A percentile compares a stretch with the other conserved stretches of the same genome.
These are phyloP conservation scores for Phytophthora citricola DNA, from an alignment of 352 stramenopile genomes.

Conservation along the genomic window DNA sequence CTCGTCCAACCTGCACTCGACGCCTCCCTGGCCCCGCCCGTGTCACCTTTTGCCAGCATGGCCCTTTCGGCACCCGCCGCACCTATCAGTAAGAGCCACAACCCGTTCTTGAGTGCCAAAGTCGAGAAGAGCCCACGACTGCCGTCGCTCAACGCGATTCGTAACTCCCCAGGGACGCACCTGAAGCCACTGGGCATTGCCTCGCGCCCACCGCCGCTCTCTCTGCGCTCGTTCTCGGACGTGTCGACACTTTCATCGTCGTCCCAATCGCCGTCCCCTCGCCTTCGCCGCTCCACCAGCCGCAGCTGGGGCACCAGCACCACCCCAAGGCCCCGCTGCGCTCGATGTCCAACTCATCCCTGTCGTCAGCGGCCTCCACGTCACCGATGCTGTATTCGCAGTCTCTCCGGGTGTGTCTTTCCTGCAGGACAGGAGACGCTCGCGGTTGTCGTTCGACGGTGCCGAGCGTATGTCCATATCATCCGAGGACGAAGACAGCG, in stretches of 20 bases:
- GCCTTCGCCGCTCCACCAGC: slow-evolving; percentile 43
- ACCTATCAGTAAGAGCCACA: slow-evolving; percentile 54
- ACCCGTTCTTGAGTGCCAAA: slow-evolving; percentile 64
- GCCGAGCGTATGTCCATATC: slow-evolving; percentile 65
- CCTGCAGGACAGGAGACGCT: slow-evolving; percentile 56
- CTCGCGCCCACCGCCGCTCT: slow-evolving; percentile 57
- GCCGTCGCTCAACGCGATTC: slow-evolving; percentile 75
- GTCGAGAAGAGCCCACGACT: slow-evolving; percentile 73
- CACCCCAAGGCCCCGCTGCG: slow-evolving; percentile 29
- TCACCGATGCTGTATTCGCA: slow-evolving; percentile 66
- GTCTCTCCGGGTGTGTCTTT: slow-evolving; percentile 70
- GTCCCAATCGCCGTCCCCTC: slow-evolving; percentile 47
- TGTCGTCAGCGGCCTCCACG: slow-evolving; percentile 41
- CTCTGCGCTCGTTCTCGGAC: slow-evolving; percentile 64
- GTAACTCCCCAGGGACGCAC: slow-evolving; percentile 62
- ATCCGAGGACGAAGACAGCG: slow-evolving; percentile 75
- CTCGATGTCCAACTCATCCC: slow-evolving; percentile 50
- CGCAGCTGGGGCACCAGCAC: slow-evolving; percentile 36
- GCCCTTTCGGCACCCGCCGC: slow-evolving; percentile 71
- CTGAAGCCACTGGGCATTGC: slow-evolving; percentile 69
- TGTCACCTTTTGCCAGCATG: slow-evolving; percentile 77
- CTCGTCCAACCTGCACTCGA: slow-evolving; percentile 51
- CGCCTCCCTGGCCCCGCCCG: slow-evolving; percentile 58
- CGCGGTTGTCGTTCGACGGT: slow-evolving; percentile 73
- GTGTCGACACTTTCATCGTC: slow-evolving; percentile 58